Evolutionary conservation across 306 rosid species (phyloP), one percentile per base, ranked within the genome.

Genomic region (Chamaecrista fasciculata): DNA sequence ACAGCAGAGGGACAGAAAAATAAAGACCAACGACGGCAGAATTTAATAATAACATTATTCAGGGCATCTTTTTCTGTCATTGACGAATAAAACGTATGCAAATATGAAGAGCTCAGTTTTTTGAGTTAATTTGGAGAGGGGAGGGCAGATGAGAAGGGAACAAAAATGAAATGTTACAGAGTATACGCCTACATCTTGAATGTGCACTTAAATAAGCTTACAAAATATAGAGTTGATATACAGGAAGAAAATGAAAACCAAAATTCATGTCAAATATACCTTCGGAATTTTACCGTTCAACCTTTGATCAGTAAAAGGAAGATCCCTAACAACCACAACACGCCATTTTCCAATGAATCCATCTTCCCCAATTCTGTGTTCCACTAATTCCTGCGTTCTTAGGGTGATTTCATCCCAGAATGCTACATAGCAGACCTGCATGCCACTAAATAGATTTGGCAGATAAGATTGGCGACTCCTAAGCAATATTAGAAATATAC

Each of bases 321-420:
- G 97, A 85, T 85, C 93, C 80, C 46, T 86, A 62, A 91, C 92
- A 12, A 94, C 86, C 59, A 94, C 76, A 62, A 91, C 64, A 11
- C 95, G 96, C 99, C 97, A 94, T 66, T 84, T 86, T 57, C 95
- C 96, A 73, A 94, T 79, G 85, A 83, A 88, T 61, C 92, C 86
- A 70, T 80, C 68, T 28, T 84, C 87, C 29, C 81, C 89, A 70
- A 89, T 76, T 75, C 72, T 81, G 69, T 56, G 89, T 42, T 76
- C 95, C 61, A 60, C 86, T 24, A 71, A 67, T 43, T 91, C 91
- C 68, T 88, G 99, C 0, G 95, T 71, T 43, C 80, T 82, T 46
- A 86, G 39, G n/a, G 99, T 91, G 72, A 89, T 78, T 76, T 94
- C 97, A 88, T 94, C 97, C 97, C 97, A 94, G 82, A 94, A 94